Percentiles rank a stretch among this genome's conserved stretches.
These are phyloP conservation scores for Schrenkiella parvula DNA, from an alignment of 345 rosid genomes.

Conservation along the genomic window DNA sequence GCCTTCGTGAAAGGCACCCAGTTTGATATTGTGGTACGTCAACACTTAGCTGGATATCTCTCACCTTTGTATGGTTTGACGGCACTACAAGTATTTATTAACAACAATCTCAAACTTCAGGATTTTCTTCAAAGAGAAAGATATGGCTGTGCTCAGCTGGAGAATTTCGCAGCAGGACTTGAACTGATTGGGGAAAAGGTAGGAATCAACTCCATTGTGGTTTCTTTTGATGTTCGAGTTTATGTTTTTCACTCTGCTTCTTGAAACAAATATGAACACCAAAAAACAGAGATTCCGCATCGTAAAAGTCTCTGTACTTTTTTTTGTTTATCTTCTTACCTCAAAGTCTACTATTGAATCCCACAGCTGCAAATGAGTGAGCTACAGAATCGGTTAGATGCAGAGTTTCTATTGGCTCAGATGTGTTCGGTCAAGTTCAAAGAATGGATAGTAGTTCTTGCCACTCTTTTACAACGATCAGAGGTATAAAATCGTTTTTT, in stretches of 20 bases:
- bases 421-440: conserved; percentile 99
- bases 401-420: conserved; percentile 93
- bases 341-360: background rate
- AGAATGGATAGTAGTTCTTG: conserved; percentile 98
- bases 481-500: conserved; percentile 54
- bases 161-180: conserved; percentile 88
- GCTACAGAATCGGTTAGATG: conserved; percentile 91
- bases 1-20: conserved; percentile 99
- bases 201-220: background rate
- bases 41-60: background rate
- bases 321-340: background rate
- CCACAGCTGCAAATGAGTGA: conserved; percentile 90
- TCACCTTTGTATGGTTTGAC: background rate
- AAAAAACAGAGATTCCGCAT: background rate
- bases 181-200: conserved; percentile 91
- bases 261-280: too few relatives aligned
- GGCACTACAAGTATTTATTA: background rate
- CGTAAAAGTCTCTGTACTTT: background rate
- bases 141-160: conserved; percentile 77
- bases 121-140: conserved; percentile 96
- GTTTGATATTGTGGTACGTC: conserved; percentile 93
- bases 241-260: background rate
- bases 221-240: background rate
- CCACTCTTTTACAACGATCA: conserved; percentile 81
- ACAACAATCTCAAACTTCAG: conserved; percentile 39